Evolutionary conservation across 192 early-diverging fungal genomes (phyloP), one percentile per base, ranked within the genome.

Genomic region (Entomortierella parvispora): DNA sequence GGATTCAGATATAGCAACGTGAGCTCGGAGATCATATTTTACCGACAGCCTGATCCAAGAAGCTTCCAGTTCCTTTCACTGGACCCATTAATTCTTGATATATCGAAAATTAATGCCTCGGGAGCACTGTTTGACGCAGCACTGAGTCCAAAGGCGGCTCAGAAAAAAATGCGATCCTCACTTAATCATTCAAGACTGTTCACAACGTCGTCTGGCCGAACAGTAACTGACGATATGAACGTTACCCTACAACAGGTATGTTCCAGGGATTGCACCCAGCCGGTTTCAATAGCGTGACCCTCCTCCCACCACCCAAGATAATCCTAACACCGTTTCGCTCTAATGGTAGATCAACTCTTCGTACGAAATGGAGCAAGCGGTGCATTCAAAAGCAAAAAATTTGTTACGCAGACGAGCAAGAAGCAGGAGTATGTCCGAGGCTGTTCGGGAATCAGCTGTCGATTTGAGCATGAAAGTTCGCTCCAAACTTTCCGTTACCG

Each of bases 11-110:
- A 82, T 56, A 67, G 42, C 51, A 56, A 79, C 44, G 58, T 82
- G 26, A 82, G 81, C 55, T 74, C 71, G 15, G 84, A 88, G 43
- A 82, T 86, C 7, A 85, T 88, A 20, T 84, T 86, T 53, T 88
- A 85, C 53, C 80, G 85, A 44, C 87, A 86, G 45, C 87, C 87
- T 1, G 86, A 88, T 44, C 85, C 87, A 9, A 65, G 74, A 15
- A 74, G 68, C 18, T 80, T 90, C 25, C 92, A 93, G 53, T 93
- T 90, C 61, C 71, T 90, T 15, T 90, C 90, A 17, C 77, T 90
- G 1, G 84, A 91, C 20, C 90, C 92, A 2, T 68, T 93, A 10
- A 80, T 84, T 17, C 66, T 93, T 3, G 92, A 93, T 64, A 84
- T 93, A 3, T 87, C 89, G 4, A 59, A 75, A 15, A 62, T 80